Conservation (phyloP, 106 monocot genomes). For the Phalaenopsis equestris region DNA sequence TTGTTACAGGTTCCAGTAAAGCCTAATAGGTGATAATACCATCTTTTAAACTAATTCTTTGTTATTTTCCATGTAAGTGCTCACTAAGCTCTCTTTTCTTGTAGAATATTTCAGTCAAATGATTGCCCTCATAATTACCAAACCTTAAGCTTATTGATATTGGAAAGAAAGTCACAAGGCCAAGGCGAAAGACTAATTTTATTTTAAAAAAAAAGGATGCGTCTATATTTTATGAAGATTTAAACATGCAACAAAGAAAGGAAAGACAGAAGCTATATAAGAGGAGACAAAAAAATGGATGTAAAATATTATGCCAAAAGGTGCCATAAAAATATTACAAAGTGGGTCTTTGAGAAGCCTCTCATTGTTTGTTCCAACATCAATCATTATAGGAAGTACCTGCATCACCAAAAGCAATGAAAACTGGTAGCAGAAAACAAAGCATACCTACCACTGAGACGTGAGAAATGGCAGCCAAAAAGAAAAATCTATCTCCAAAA, state of each 20-base stretch:
- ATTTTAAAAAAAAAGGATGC: background rate
- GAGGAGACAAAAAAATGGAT: background rate
- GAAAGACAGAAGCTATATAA: background rate
- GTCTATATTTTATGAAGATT: background rate
- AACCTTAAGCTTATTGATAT: background rate
- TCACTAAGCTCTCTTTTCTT: background rate
- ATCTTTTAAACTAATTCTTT: background rate
- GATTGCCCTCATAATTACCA: background rate
- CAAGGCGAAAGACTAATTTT: background rate
- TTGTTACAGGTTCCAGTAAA: background rate
- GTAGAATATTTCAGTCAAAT: background rate
- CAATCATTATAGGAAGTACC: slow-evolving; percentile 99
- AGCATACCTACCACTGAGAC: background rate
- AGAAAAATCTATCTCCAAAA: background rate
- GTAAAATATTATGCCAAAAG: background rate
- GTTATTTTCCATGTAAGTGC: background rate
- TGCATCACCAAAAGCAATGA: slow-evolving; percentile 20
- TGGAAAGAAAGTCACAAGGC: background rate
- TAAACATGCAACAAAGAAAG: background rate
- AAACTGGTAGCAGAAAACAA: background rate
- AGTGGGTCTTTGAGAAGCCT: slow-evolving; percentile 92
- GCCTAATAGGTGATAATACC: background rate
- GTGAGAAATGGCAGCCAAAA: slow-evolving; percentile 1
- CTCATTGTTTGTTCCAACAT: slow-evolving; percentile 98
- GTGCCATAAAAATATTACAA: slow-evolving; percentile 44